Conservation (phyloP, 23 red algal species). For the Pyropia haitanensis region DNA sequence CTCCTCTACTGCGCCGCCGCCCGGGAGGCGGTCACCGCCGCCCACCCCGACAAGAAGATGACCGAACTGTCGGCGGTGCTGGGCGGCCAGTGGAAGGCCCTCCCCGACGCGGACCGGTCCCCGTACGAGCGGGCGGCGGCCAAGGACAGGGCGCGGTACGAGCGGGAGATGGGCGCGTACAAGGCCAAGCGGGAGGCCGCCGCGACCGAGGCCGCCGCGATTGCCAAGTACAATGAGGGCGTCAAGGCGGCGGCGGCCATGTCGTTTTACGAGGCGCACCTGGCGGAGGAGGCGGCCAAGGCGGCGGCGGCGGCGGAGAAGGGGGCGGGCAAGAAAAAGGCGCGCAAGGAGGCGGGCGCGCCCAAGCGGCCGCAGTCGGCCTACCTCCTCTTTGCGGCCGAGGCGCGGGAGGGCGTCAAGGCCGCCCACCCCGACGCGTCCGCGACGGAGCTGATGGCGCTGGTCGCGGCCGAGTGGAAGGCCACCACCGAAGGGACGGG, state of each 20-base stretch:
- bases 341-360: neutral
- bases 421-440: neutral
- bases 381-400: constrained; percentile 23
- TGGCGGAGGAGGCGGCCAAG: neutral
- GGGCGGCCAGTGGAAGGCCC: constrained; percentile 19
- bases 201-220: constrained; percentile 15
- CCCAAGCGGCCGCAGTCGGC: constrained; percentile 22
- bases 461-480: too few species aligned
- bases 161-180: constrained; percentile 1
- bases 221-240: constrained; percentile 6
- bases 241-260: constrained; percentile 9
- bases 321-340: neutral
- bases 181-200: neutral
- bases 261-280: constrained; percentile 10
- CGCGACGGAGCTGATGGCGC: too few species aligned
- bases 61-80: constrained; percentile 7
- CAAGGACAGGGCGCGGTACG: constrained; percentile 12
- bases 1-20: constrained; percentile 9
- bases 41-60: neutral
- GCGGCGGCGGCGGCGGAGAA: constrained; percentile 1
- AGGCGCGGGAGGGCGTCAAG: neutral
- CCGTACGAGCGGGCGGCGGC: constrained; percentile 1
- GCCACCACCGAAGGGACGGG: neutral
- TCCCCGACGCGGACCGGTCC: neutral
- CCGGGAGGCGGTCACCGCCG: constrained; percentile 3